Evolutionary conservation across 257 asterid species (phyloP).

Genomic region (Jaltomata sinuosa): DNA sequence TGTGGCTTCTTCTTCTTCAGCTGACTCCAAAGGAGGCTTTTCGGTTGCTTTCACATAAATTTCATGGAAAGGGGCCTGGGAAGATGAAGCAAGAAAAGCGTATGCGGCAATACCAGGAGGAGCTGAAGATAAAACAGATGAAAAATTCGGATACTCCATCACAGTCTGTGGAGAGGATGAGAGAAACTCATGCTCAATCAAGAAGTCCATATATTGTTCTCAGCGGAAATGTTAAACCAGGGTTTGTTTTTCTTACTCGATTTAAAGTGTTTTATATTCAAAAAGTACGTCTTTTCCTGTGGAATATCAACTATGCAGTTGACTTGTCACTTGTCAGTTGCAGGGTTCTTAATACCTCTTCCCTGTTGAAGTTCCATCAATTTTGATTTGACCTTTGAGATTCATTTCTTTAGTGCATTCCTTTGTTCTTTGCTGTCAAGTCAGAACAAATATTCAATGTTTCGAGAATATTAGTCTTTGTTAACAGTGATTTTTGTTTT

Average conservation of each 20-base stretch:
- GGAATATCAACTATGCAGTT: not conserved
- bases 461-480: not conserved
- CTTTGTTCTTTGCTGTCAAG: not conserved
- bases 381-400: not conserved
- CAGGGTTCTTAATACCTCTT: not conserved
- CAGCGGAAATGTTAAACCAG: conserved; percentile 83
- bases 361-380: not conserved
- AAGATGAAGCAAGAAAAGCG: conserved; percentile 93
- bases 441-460: not conserved
- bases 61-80: conserved; percentile 98
- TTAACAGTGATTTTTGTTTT: not conserved
- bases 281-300: not conserved
- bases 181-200: conserved; percentile 71
- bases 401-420: not conserved
- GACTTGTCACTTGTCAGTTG: not conserved
- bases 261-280: not conserved
- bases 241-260: conserved; percentile 37
- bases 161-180: conserved; percentile 81
- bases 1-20: conserved; percentile 29
- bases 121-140: conserved; percentile 89
- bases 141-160: conserved; percentile 92
- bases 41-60: conserved; percentile 80
- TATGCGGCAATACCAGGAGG: conserved; percentile 82
- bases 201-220: conserved; percentile 76
- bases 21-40: conserved; percentile 94